Base-by-base conservation (phyloP, 164 flowering plant genomes). In the Liquidambar formosana region DNA sequence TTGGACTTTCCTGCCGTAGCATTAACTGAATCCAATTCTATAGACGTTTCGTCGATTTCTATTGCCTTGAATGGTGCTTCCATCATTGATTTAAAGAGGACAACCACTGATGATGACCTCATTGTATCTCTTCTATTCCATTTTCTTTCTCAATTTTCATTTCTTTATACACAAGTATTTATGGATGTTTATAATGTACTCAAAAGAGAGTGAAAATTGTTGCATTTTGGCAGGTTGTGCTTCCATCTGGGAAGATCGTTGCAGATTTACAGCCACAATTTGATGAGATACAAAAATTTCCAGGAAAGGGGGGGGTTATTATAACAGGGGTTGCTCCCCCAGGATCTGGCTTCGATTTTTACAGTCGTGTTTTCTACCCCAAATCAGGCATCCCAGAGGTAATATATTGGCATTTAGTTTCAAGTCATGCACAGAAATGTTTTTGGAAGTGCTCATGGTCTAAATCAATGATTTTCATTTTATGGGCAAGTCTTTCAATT, bases 1-100 rank as follows among this genome's bases (percentile, higher is more conserved):
- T 76, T 94, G 73, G 82, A 89, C 69, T 91, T 94, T 57, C 98
- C 98, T 49, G 28, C 68, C 3, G 66, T 73, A 25, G 63, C 84
- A 14, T 27, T 73, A 13, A 8, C 19, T 25, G 96, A 90, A 10
- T 85, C 71, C 63, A 67, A 75, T 43, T 67, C 77, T 11, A n/a
- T 21, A n/a, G 93, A 84, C 23, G 66, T 64, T 64, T 81, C 82
- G 4, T 53, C 72, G 12, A 67, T 88, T 64, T 82, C 90, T 21
- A 67, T 72, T 71, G 88, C 89, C 10, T 71, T 92, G 73, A 85
- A 82, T 75, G 88, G 81, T 69, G 84, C 84, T 65, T 61, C 83
- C 9, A 28, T 84, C 38, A 3, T 47, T 10, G 16, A 47, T 12
- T 4, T 47, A 12, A 47, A 8, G 13, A 47, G 10, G 16, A 12